These are phyloP conservation scores for Discostella stelligera DNA, from an alignment of 352 stramenopile genomes.

Conservation along the genomic window DNA sequence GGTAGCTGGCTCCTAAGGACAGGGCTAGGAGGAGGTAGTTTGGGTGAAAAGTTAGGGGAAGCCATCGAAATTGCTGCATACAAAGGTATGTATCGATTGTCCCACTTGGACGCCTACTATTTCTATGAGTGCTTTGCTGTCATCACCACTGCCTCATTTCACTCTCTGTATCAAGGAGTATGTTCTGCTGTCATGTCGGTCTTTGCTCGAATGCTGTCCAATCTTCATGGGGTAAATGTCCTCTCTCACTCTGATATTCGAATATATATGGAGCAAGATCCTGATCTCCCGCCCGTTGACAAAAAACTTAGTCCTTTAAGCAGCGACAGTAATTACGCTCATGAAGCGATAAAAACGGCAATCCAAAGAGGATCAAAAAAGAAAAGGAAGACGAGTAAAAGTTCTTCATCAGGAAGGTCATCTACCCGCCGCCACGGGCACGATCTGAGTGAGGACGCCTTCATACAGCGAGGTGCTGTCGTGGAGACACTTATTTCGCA, in stretches of 20 bases:
- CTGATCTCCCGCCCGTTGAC: constrained; percentile 63
- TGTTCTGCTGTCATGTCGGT: constrained; percentile 65
- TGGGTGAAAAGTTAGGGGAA: constrained; percentile 81
- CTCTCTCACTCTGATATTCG: constrained; percentile 79
- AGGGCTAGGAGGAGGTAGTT: constrained; percentile 60
- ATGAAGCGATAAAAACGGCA: constrained; percentile 65
- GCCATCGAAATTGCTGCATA: constrained; percentile 75
- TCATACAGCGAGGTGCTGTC: constrained; percentile 75
- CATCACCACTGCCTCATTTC: neutral
- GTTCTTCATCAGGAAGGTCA: constrained; percentile 24
- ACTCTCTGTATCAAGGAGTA: constrained; percentile 38
- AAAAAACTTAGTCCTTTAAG: constrained; percentile 24
- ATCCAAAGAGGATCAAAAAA: constrained; percentile 60
- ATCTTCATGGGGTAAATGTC: constrained; percentile 74
- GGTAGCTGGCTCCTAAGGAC: constrained; percentile 76
- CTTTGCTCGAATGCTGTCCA: constrained; percentile 62
- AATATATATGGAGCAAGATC: constrained; percentile 63
- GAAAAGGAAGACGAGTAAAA: constrained; percentile 47
- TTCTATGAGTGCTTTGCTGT: neutral
- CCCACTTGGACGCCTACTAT: neutral
- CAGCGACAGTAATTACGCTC: constrained; percentile 63
- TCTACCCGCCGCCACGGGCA: constrained; percentile 36
- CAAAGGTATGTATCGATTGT: constrained; percentile 32
- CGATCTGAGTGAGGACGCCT: constrained; percentile 50
- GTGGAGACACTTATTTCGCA: constrained; percentile 77